Percentiles rank a stretch among this genome's conserved stretches.
These are phyloP conservation scores for Auricularia heimuer DNA, from an alignment of 768 basidiomycete genomes.

Conservation along the genomic window DNA sequence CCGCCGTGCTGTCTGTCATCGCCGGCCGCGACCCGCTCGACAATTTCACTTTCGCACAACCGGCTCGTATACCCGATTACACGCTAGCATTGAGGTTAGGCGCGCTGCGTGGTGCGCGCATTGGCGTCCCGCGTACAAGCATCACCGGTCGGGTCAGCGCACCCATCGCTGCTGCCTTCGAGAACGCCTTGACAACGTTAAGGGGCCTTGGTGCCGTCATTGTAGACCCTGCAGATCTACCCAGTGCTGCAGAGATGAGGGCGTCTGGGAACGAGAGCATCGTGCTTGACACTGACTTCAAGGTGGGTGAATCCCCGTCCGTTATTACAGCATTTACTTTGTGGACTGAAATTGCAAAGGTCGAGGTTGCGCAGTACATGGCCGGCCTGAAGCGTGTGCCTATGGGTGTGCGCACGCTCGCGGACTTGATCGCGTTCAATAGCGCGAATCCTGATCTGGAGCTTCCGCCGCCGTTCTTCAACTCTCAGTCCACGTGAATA, in stretches of 20 bases:
- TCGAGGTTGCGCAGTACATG: background rate
- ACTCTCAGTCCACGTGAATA: background rate
- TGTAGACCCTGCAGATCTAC: slow-evolving; percentile 51
- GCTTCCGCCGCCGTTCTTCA: slow-evolving; percentile 10
- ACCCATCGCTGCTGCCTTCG: slow-evolving; percentile 26
- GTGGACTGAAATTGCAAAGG: background rate
- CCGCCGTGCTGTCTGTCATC: slow-evolving; percentile 29
- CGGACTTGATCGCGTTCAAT: slow-evolving; percentile 51
- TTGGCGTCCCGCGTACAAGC: slow-evolving; percentile 38
- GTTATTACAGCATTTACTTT: background rate
- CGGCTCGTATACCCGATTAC: slow-evolving; percentile 43
- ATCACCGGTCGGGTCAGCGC: slow-evolving; percentile 15
- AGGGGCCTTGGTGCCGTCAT: slow-evolving; percentile 36
- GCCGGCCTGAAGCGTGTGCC: slow-evolving; percentile 37
- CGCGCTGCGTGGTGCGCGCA: slow-evolving; percentile 37
- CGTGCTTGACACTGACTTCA: slow-evolving; percentile 2
- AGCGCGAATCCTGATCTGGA: slow-evolving; percentile 42
- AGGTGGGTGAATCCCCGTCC: background rate
- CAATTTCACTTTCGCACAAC: slow-evolving; percentile 33
- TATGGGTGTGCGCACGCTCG: slow-evolving; percentile 43
- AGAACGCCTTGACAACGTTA: slow-evolving; percentile 28
- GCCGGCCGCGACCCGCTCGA: slow-evolving; percentile 34
- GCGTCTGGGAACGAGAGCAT: background rate
- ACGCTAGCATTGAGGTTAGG: slow-evolving; percentile 39
- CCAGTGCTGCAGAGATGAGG: slow-evolving; percentile 24